These are phyloP conservation scores for Penicillium aurantiogriseum DNA, from an alignment of 2,329 filamentous ascomycete species.

Conservation along the genomic window DNA sequence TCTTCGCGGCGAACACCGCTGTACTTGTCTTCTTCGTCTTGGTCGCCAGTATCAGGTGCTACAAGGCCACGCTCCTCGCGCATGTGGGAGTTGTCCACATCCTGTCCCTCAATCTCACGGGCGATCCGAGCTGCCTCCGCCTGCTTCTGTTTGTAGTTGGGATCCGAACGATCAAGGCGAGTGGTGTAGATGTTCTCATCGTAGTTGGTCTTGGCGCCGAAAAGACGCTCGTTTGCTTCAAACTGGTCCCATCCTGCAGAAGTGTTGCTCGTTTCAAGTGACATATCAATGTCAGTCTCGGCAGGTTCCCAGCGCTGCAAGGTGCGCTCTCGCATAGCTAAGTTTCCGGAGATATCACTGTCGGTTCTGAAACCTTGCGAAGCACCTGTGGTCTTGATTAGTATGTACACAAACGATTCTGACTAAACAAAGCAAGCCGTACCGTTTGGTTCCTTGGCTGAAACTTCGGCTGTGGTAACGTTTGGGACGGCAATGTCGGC, in stretches of 20 bases:
- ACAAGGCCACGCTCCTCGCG: conserved; percentile 82
- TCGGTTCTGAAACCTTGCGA: conserved; percentile 75
- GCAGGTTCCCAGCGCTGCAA: conserved; percentile 80
- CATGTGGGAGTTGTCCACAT: conserved; percentile 74
- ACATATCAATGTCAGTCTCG: conserved; percentile 63
- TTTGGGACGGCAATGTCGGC: conserved; percentile 56
- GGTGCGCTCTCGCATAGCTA: conserved; percentile 67
- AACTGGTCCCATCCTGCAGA: conserved; percentile 84
- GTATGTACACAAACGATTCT: background rate
- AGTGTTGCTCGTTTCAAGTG: conserved; percentile 61
- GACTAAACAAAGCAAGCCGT: conserved; percentile 14
- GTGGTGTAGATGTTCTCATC: conserved; percentile 96
- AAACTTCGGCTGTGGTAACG: conserved; percentile 53
- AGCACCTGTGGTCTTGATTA: conserved; percentile 53
- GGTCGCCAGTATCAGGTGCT: conserved; percentile 62
- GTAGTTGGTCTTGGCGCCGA: conserved; percentile 85
- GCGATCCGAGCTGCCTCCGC: conserved; percentile 80
- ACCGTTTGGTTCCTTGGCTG: conserved; percentile 59
- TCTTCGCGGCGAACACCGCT: conserved; percentile 80
- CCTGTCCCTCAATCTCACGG: conserved; percentile 80
- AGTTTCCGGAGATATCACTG: conserved; percentile 76
- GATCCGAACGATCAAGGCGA: conserved; percentile 77
- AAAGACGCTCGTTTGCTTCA: conserved; percentile 79
- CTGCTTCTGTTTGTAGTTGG: conserved; percentile 73
- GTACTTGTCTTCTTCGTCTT: conserved; percentile 94